Evolutionary conservation across 257 asterid genomes (phyloP).

Genomic region (Knoxia roxburghii): DNA sequence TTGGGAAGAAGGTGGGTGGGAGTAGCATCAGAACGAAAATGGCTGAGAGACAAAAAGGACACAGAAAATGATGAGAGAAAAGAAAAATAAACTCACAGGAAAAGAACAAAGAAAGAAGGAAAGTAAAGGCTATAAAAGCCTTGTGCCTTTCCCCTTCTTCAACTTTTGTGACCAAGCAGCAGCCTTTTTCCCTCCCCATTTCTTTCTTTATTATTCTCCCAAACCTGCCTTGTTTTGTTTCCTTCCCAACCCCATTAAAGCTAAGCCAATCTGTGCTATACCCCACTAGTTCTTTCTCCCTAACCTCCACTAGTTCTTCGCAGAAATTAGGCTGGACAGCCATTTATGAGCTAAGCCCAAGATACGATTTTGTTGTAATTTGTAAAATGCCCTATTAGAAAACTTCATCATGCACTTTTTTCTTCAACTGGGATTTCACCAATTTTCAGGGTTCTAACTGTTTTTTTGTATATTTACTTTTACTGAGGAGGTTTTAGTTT

Average conservation of each 20-base stretch:
- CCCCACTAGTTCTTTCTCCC: background rate
- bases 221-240: slow-evolving; percentile 4
- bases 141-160: slow-evolving; percentile 10
- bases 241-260: background rate
- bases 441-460: slow-evolving; percentile 3
- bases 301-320: background rate
- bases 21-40: too few species aligned
- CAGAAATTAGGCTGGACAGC: background rate
- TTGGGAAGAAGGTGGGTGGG: too few species aligned
- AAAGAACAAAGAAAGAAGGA: background rate
- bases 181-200: slow-evolving; percentile 11
- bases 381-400: slow-evolving; percentile 6
- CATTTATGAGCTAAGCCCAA: background rate
- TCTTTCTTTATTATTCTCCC: background rate
- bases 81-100: background rate
- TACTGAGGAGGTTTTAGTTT: background rate
- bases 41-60: background rate
- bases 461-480: background rate
- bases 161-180: slow-evolving; percentile 9
- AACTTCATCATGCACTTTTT: background rate
- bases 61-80: slow-evolving; percentile 14
- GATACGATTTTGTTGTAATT: background rate
- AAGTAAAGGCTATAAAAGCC: slow-evolving; percentile 1
- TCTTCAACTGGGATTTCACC: slow-evolving; percentile 13
- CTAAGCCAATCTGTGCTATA: background rate